These are phyloP conservation scores for Phytophthora megakarya DNA, from an alignment of 352 stramenopile genomes.

Conservation along the genomic window DNA sequence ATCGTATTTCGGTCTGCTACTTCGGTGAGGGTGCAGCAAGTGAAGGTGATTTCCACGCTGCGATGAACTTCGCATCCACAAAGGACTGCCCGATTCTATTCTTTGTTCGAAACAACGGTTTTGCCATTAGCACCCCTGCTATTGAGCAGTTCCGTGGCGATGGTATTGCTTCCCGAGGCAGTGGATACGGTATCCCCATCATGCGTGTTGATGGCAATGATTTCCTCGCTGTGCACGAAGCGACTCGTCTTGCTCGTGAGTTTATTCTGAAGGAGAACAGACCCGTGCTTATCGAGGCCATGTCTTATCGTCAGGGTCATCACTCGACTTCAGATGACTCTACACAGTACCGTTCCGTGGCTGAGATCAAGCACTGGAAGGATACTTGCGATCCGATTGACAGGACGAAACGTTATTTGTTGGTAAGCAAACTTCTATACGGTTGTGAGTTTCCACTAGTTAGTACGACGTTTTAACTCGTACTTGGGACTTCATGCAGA, in stretches of 20 bases:
- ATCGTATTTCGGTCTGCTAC: constrained; percentile 93
- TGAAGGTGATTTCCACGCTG: constrained; percentile 97
- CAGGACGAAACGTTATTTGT: constrained; percentile 92
- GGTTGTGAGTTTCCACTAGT: background rate
- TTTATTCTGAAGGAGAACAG: constrained; percentile 90
- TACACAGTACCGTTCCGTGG: constrained; percentile 92
- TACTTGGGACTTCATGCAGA: constrained; percentile 32
- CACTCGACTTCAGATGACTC: constrained; percentile 99
- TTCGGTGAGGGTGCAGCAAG: constrained; percentile 98
- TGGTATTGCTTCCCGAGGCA: constrained; percentile 94
- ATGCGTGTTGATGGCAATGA: constrained; percentile 99
- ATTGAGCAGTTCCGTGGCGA: constrained; percentile 97
- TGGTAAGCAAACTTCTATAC: constrained; percentile 42
- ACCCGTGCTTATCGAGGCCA: constrained; percentile 97
- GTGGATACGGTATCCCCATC: constrained; percentile 96
- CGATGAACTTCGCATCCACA: constrained; percentile 96
- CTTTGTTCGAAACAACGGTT: constrained; percentile 99
- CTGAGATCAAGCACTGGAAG: constrained; percentile 94
- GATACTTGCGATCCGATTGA: constrained; percentile 91
- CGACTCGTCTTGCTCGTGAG: constrained; percentile 88
- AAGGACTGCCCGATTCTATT: constrained; percentile 97
- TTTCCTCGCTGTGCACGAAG: constrained; percentile 95
- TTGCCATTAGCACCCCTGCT: constrained; percentile 97
- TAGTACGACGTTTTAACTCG: background rate
- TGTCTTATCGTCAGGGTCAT: constrained; percentile 98